Evolutionary conservation across 139 green algal genomes (phyloP).

Genomic region (Coelastrella sp.): DNA sequence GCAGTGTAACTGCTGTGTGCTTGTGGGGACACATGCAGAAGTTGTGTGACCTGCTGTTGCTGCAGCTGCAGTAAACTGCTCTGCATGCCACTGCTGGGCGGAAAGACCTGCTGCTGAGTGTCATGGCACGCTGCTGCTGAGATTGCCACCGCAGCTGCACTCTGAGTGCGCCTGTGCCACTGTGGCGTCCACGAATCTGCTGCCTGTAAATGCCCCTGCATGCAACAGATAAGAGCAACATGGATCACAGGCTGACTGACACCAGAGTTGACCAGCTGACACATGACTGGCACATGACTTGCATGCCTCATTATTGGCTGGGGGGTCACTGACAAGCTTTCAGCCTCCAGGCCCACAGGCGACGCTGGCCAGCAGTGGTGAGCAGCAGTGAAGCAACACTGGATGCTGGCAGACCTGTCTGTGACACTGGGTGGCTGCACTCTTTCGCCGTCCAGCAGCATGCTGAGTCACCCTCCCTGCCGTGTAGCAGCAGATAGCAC

Average conservation of each 20-base stretch:
- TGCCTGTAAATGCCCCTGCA: not conserved
- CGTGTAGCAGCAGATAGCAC: not conserved
- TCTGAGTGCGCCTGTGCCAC: not conserved
- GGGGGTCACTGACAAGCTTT: no score
- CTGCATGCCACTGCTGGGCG: conserved; percentile 8
- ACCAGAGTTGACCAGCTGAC: not conserved
- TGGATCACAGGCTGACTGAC: not conserved
- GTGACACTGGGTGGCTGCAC: not conserved
- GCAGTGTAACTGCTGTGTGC: not conserved
- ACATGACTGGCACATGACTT: no score
- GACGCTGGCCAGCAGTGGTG: not conserved
- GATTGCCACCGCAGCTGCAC: conserved; percentile 2
- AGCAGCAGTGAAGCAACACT: no score
- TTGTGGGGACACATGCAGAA: not conserved
- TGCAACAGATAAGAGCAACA: not conserved
- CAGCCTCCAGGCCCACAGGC: no score
- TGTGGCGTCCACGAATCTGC: not conserved
- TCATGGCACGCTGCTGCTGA: not conserved
- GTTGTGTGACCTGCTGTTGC: not conserved
- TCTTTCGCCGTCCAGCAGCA: not conserved
- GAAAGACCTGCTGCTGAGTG: not conserved
- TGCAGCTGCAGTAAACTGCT: not conserved
- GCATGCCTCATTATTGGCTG: no score
- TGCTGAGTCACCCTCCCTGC: not conserved
- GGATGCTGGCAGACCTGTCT: not conserved